Conservation (phyloP, 2,329 filamentous ascomycete species). For the Hymenoscyphus linearis region DNA sequence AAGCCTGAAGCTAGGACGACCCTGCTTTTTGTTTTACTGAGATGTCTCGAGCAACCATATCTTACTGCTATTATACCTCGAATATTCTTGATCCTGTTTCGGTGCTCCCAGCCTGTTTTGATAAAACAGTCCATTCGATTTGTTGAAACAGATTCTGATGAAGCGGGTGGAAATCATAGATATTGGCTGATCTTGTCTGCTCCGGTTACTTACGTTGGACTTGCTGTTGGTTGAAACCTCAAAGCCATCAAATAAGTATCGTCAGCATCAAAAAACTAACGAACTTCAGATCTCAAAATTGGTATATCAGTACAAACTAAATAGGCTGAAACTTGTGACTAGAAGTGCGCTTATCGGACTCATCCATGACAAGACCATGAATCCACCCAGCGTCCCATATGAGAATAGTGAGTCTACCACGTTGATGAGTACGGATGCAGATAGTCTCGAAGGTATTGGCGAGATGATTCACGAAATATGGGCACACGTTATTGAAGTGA, state of each 20-base stretch:
- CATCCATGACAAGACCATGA: constrained; percentile 32
- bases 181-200: background rate
- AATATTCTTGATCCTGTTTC: background rate
- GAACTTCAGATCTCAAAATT: background rate
- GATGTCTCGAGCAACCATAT: background rate
- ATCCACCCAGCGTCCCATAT: constrained; percentile 21
- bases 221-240: background rate
- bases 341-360: constrained; percentile 23
- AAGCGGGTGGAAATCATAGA: background rate
- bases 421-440: constrained; percentile 38
- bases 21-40: constrained; percentile 16
- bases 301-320: background rate
- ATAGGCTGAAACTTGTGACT: background rate
- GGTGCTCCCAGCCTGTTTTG: background rate
- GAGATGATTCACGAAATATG: constrained; percentile 41
- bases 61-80: background rate
- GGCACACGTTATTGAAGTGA: constrained; percentile 37
- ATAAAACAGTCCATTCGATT: background rate
- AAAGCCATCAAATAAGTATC: background rate
- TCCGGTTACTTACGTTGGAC: background rate
- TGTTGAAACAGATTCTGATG: background rate
- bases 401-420: constrained; percentile 34
- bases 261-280: background rate
- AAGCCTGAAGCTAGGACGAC: constrained; percentile 25
- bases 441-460: constrained; percentile 29